Base-by-base conservation (phyloP, 2,329 filamentous ascomycete genomes). In the Colletotrichum incanum region DNA sequence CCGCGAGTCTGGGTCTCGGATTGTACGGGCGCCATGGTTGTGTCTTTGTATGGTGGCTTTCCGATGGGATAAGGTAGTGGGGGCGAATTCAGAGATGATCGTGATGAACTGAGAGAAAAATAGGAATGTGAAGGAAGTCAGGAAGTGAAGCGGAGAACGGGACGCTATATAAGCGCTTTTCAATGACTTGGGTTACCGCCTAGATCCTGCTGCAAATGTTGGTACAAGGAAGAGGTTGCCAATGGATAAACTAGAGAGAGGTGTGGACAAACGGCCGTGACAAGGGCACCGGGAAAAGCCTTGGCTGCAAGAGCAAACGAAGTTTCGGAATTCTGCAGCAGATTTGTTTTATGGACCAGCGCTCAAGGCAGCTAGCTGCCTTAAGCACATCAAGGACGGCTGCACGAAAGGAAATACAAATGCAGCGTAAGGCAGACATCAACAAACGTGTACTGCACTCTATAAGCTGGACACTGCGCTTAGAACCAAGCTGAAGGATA, bases 1-100 rank as follows among this genome's bases (percentile, higher is more conserved):
- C 67, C 56, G 12, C 26, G 16, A 3, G 31, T 12, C 31, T 59
- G 54, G 20, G 54, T 23, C 26, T 55, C 58, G 16, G 67, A 70
- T 14, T 65, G 67, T 3, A 37, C 66, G 6, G 66, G 52, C 9
- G 60, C 60, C 66, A 69, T 59, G 52, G 7, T 18, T 54, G 41
- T 49, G 20, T 16, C 18, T 23, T 18, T 31, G 5, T 26, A 4
- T 23, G 12, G 6, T 34, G 26, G 28, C 18, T 16, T 28, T 45
- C 43, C 18, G 58, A 9, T 31, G 20, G 8, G 41, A 47, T 47
- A 26, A 14, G 28, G 11, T 26, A n/a, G 3, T 26, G 9, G 28
- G 34, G 34, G 28, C 50, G 9, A 34, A 3, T 7, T n/a, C 50
- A 34, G 28, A 34, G 20, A 12, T 26, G 50, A 54, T 12, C 4